Evolutionary conservation across 805 yeast species (phyloP), one percentile per base, ranked within the genome.

Genomic region (Diddensiella transvaalensis): DNA sequence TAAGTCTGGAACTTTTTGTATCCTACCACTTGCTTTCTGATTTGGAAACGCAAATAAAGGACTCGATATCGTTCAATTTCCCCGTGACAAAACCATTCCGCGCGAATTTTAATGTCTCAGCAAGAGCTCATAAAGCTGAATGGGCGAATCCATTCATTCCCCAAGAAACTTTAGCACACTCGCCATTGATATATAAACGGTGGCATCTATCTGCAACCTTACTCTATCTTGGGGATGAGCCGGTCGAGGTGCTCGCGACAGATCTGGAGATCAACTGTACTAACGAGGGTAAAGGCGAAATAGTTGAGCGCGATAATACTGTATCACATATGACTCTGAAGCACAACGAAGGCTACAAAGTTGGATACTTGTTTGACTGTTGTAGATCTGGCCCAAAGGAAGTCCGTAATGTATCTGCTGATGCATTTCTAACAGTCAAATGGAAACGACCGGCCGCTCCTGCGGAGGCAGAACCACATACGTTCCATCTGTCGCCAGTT

Each of bases 131-230:
- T 35, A 57, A 56, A 1, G 64, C 60, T 21, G 48, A 48, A 3
- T 70, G 75, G 75, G 66, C 69, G n/a, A 64, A 58, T 35, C 48
- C 64, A 36, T 71, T 70, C 51, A 59, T 65, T 10, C 62, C 68
- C 4, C 40, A 53, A 11, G 49, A 46, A 8, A 44, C 40, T 11
- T 42, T 40, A 23, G 23, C 47, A 1, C 60, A 58, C 19, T 46
- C 60, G 21, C 71, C 70, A 1, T 55, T 51, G 15, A 60, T 67
- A 30, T 45, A 55, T 22, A 60, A 67, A 38, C 53, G 63, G 10
- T 69, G 74, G 74, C 54, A 59, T 26, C 55, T 69, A 13, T 36
- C 55, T 2, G 62, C 69, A 4, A 53, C 62, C 6, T 47, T 64
- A 41, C 57, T 61, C 50, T 63, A 48, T 44, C 36, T 55, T 13